Base-by-base conservation (phyloP, 306 rosid genomes). In the Carpinus fangiana region DNA sequence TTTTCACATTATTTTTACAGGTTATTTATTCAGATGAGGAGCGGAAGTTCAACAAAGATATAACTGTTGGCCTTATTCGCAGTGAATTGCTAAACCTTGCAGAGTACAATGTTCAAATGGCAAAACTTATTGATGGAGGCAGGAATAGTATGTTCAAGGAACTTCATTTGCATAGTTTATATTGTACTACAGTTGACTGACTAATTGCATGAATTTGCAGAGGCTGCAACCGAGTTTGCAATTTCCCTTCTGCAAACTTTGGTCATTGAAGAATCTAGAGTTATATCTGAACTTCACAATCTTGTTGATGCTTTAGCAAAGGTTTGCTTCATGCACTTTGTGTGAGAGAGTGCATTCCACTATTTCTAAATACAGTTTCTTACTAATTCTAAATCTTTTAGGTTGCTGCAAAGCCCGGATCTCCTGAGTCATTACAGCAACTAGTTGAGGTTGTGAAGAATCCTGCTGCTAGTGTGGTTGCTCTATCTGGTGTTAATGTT, bases 21-120 rank as follows among this genome's bases (percentile, higher is more conserved):
- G 99, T 96, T 78, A 90, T 96, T 75, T 96, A 96, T 87, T 96
- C 99, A 0, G 98, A 96, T 28, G 99, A 96, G 84, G 99, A 96
- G 75, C 90, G 98, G 62, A 96, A 93, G 82, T 93, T 86, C 74
- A 93, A 96, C 76, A 91, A 91, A 82, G 99, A 96, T 81, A 91
- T 93, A 79, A 93, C 97, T 52, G 80, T 93, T 14, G 97, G 98
- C 62, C 97, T 96, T 70, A 90, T 96, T 46, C 90, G 84, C 50
- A 91, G 92, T 81, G 99, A 93, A 89, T 82, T 93, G 85, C 81
- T 96, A 55, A 96, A 93, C 82, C 97, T 96, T 81, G 93, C 98
- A 0, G 99, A 93, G 88, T 96, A 96, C 86, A 96, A 96, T 82
- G 98, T 90, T 83, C 99, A 96, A 67, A 89, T 96, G 94, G 98